Evolutionary conservation across 495 filamentous ascomycete genomes (phyloP).

Genomic region (Neurospora tetrasperma): DNA sequence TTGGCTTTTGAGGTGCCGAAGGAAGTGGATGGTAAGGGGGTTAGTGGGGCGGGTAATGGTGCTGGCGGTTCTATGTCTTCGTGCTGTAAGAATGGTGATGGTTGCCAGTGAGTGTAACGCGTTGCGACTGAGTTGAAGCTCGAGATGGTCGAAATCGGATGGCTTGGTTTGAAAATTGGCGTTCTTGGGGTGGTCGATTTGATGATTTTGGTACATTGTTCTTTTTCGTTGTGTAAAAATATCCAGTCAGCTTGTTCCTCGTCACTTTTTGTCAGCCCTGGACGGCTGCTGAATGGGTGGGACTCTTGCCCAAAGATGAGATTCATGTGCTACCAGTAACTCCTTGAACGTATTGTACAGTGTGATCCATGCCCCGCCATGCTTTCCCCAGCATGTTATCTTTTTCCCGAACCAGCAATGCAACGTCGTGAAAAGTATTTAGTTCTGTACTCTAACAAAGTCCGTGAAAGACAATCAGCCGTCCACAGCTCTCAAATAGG

Average conservation of each 20-base stretch:
- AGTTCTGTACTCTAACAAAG: not conserved
- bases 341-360: not conserved
- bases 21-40: slow-evolving; percentile 23
- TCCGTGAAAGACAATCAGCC: not conserved
- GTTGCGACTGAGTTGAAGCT: not conserved
- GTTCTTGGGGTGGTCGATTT: not conserved
- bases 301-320: not conserved
- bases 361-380: not conserved
- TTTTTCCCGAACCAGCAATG: not conserved
- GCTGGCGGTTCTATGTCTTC: not conserved
- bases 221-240: not conserved
- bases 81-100: slow-evolving; percentile 32
- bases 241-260: not conserved
- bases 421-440: not conserved
- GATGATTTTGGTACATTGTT: not conserved
- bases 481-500: not conserved
- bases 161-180: slow-evolving; percentile 22
- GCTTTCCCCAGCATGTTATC: not conserved
- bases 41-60: not conserved
- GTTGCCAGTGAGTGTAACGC: slow-evolving; percentile 52
- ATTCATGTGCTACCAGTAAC: not conserved
- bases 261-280: not conserved
- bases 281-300: not conserved
- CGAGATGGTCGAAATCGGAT: not conserved
- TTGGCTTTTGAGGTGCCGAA: slow-evolving; percentile 28